Evolutionary conservation across 2,329 filamentous ascomycete species (phyloP).

Genomic region (Phaeomoniella chlamydospora): DNA sequence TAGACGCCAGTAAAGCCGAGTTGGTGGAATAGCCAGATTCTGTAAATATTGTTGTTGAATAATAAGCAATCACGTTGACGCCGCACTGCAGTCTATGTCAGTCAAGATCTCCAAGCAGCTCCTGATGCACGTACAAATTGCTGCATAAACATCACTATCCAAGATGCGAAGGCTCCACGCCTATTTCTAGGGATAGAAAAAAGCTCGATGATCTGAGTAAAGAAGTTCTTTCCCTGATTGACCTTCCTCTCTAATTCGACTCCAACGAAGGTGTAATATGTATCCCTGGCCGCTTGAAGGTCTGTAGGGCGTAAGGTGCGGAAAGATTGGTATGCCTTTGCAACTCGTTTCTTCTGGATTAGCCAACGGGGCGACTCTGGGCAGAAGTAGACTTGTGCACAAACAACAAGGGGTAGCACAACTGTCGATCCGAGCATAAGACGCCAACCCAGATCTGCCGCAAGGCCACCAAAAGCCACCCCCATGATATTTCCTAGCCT

Average conservation of each 20-base stretch:
- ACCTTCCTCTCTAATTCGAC: slow-evolving; percentile 44
- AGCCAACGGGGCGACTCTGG: slow-evolving; percentile 34
- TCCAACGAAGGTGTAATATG: slow-evolving; percentile 43
- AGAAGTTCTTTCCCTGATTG: slow-evolving; percentile 33
- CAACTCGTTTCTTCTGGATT: slow-evolving; percentile 30
- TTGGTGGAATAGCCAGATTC: slow-evolving; percentile 37
- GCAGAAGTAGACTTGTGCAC: slow-evolving; percentile 49
- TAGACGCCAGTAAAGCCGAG: slow-evolving; percentile 41
- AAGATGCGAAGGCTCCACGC: slow-evolving; percentile 39
- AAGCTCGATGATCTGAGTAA: slow-evolving; percentile 40
- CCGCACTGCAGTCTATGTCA: slow-evolving; percentile 27
- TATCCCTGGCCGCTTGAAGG: slow-evolving; percentile 40
- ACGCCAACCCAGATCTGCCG: slow-evolving; percentile 45
- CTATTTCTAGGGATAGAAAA: slow-evolving; percentile 49
- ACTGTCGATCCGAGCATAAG: slow-evolving; percentile 56
- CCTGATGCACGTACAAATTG: slow-evolving; percentile 28
- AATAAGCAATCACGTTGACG: slow-evolving; percentile 46
- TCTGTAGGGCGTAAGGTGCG: slow-evolving; percentile 30
- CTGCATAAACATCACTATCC: slow-evolving; percentile 55
- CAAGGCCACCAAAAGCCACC: slow-evolving; percentile 27
- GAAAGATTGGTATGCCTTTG: slow-evolving; percentile 35
- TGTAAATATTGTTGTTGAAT: slow-evolving; percentile 46
- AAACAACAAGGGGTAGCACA: slow-evolving; percentile 44
- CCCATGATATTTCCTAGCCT: slow-evolving; percentile 34
- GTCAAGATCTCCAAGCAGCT: slow-evolving; percentile 18